Evolutionary conservation across 331 rosid genomes (phyloP).

Genomic region (Rosa hybrid): DNA sequence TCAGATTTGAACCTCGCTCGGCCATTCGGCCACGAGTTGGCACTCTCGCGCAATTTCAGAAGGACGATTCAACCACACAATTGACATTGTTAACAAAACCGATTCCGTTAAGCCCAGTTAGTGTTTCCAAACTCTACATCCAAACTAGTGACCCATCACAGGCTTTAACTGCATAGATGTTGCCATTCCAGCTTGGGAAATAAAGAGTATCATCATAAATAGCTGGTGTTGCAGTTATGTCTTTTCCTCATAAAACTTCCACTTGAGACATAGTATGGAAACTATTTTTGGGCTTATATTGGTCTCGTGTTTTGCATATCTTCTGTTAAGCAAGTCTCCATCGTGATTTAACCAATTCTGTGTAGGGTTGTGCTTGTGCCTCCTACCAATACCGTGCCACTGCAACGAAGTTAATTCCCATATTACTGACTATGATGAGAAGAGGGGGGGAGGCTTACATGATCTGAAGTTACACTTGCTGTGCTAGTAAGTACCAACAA

Average conservation of each 20-base stretch:
- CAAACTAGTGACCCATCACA: slow-evolving; percentile 24
- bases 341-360: background rate
- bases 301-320: slow-evolving; percentile 20
- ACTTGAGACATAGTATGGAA: slow-evolving; percentile 18
- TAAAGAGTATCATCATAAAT: slow-evolving; percentile 18
- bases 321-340: slow-evolving; percentile 26
- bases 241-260: slow-evolving; percentile 24
- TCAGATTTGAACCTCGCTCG: too few species aligned
- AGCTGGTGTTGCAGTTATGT: slow-evolving; percentile 26
- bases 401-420: too few species aligned
- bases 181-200: slow-evolving; percentile 35
- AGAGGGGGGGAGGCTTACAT: too few species aligned
- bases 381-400: too few species aligned
- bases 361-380: too few species aligned
- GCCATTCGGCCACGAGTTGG: too few species aligned
- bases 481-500: too few species aligned
- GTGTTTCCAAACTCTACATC: slow-evolving; percentile 10
- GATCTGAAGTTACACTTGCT: too few species aligned
- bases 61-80: background rate
- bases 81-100: background rate
- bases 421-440: too few species aligned
- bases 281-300: slow-evolving; percentile 23
- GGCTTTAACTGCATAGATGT: slow-evolving; percentile 24
- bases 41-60: too few species aligned
- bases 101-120: slow-evolving; percentile 20